Evolutionary conservation across 257 asterid species (phyloP).

Genomic region (Penstemon newberryi): DNA sequence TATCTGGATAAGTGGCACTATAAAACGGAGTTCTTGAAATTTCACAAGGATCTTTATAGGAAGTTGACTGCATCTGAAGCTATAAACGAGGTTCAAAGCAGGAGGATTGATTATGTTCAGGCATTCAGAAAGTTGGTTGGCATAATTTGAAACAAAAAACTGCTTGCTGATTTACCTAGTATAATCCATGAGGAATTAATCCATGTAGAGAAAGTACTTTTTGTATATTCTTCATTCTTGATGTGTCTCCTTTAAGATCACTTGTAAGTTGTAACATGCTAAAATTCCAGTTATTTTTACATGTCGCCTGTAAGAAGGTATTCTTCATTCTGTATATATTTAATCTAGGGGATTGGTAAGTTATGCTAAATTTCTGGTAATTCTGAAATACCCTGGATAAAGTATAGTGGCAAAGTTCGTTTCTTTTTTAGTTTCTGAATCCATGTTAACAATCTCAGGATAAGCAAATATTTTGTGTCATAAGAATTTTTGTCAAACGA

Average conservation of each 20-base stretch:
- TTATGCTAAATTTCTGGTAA: neutral
- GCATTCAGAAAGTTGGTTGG: slow-evolving; percentile 72
- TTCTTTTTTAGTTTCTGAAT: neutral
- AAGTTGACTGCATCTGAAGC: slow-evolving; percentile 46
- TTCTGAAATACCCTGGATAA: neutral
- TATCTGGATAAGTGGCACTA: slow-evolving; percentile 75
- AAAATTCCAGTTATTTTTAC: neutral
- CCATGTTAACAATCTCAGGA: no score
- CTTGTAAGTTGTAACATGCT: no score
- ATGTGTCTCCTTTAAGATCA: slow-evolving; percentile 1
- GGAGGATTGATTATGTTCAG: slow-evolving; percentile 73
- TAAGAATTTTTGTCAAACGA: no score
- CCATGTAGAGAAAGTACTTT: neutral
- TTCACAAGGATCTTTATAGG: slow-evolving; percentile 79
- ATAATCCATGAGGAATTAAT: neutral
- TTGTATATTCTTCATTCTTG: neutral
- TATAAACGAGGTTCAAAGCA: slow-evolving; percentile 61
- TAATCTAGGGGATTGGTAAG: neutral
- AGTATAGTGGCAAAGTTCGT: neutral
- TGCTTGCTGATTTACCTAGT: neutral
- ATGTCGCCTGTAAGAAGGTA: neutral
- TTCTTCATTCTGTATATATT: neutral
- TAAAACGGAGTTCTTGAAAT: slow-evolving; percentile 58
- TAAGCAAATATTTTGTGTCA: no score
- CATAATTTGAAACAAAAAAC: slow-evolving; percentile 34